These are phyloP conservation scores for Trichoderma atroviride DNA, from an alignment of 2,329 filamentous ascomycete genomes.

Conservation along the genomic window DNA sequence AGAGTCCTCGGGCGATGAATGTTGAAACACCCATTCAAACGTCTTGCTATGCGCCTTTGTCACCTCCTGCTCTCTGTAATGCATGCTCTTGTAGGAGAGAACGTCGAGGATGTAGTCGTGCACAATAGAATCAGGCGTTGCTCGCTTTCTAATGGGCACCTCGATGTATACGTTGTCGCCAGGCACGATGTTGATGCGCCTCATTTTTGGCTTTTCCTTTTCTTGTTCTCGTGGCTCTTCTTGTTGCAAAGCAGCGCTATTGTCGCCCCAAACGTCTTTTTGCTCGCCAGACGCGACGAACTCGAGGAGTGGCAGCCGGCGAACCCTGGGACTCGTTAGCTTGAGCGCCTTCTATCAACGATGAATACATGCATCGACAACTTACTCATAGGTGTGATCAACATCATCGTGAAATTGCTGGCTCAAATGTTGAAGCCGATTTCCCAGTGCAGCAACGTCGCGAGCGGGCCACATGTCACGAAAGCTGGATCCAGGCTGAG, in stretches of 20 bases:
- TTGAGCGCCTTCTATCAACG: not conserved
- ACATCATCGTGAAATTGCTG: constrained; percentile 27
- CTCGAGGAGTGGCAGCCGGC: not conserved
- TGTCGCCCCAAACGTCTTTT: not conserved
- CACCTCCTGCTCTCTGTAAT: constrained; percentile 38
- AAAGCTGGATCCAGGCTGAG: constrained; percentile 17
- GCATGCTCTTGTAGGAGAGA: constrained; percentile 40
- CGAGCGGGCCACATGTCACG: constrained; percentile 29
- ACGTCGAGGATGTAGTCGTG: constrained; percentile 39
- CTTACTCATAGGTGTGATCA: constrained; percentile 15
- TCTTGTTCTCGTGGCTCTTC: not conserved
- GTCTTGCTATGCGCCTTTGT: constrained; percentile 38
- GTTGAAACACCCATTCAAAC: constrained; percentile 43
- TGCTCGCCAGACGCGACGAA: not conserved
- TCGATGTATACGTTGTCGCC: constrained; percentile 9
- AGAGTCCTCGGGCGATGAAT: not conserved
- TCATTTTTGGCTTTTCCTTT: constrained; percentile 6
- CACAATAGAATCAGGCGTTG: constrained; percentile 31
- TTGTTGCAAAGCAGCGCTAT: not conserved
- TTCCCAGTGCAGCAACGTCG: constrained; percentile 30
- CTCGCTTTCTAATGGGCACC: not conserved
- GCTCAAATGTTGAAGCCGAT: constrained; percentile 30
- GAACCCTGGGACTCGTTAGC: not conserved
- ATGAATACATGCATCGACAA: not conserved
- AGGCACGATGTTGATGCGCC: not conserved